Base-by-base conservation (phyloP, 306 rosid species). In the Dalbergia oliveri region DNA sequence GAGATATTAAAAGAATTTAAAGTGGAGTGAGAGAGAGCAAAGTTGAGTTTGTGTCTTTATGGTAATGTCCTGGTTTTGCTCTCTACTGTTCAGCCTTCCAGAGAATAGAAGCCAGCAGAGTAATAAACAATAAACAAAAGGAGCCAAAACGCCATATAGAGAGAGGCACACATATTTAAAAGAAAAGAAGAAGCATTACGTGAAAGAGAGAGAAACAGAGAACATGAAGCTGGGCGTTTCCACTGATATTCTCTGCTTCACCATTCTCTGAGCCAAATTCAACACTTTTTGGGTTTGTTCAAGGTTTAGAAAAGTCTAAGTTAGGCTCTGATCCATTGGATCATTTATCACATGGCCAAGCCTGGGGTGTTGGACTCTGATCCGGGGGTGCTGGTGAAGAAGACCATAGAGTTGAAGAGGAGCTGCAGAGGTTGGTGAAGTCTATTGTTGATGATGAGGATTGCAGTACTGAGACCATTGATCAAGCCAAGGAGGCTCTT, bases 391-490 rank as follows among this genome's bases (percentile, higher is more conserved):
- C 67, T 83, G 85, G 84, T 84, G 65, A 92, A 82, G 75, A 87
- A 82, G 74, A 83, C 79, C 37, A 34, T 83, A 6, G 98, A 94
- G 76, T 85, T 94, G 88, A 94, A 94, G 93, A 65, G 81, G 96
- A 92, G 83, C 61, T 92, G 63, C 92, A 89, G 76, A 90, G 87
- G 81, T 65, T 94, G 70, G 88, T 90, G 43, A 80, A 67, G 62
- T 88, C 89, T 64, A 88, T 94, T 33, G 72, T 92, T 6, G 91
- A 89, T 11, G 97, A 94, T 66, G 97, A 91, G 11, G 91, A 86
- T 82, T 87, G 10, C 81, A 82, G 79, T 79, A 43, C 59, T 23
- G 88, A 88, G 44, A 85, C 83, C 19, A 84, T 94, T 84, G 97
- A 92, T 87, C 81, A 86, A 72, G 93, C 94, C 0, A 89, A 68